Evolutionary conservation across 2,329 filamentous ascomycete genomes (phyloP), one percentile per base, ranked within the genome.

Genomic region (Cylindrodendrum hubeiense): DNA sequence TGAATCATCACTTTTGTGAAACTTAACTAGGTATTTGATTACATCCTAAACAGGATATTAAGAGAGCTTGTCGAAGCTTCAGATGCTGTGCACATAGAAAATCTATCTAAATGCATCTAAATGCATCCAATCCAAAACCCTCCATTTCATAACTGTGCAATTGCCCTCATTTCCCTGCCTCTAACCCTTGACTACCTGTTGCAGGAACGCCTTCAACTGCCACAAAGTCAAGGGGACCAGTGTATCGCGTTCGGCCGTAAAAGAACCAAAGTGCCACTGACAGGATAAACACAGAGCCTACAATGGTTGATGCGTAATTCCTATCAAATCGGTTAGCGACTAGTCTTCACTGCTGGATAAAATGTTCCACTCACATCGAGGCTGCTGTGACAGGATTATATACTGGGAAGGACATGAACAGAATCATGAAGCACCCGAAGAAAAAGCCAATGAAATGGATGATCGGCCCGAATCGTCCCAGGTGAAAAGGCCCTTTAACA

Each of bases 341-440:
- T 22, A 9, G 15, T 46, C 12, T 12, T 5, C 4, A 5, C 19
- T 17, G n/a, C 12, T 10, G 28, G 24, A n/a, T 17, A 34, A 15
- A 15, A 37, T 10, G 26, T 21, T 10, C n/a, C 21, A 53, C 60
- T 63, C 28, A 63, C 60, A 63, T 63, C 24, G 26, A 53, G 19
- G 43, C 50, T 24, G 53, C 54, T 10, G 46, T 37, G 21, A 63
- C 60, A 9, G 60, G 60, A 28, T 50, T 22, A 24, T 52, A 51
- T 5, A 59, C 60, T 4, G 60, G 60, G 26, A 63, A 59, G 17
- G 60, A 63, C 60, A 63, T 63, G 60, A 63, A 63, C n/a, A 63
- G 24, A 10, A 54, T 33, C 54, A 59, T 59, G 54, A 59, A 63
- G 22, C 60, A 63, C 12, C 53, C 60, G 34, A 63, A 59, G 15